Evolutionary conservation across 495 filamentous ascomycete species (phyloP), one percentile per base, ranked within the genome.

Genomic region (Bacidia gigantensis): DNA sequence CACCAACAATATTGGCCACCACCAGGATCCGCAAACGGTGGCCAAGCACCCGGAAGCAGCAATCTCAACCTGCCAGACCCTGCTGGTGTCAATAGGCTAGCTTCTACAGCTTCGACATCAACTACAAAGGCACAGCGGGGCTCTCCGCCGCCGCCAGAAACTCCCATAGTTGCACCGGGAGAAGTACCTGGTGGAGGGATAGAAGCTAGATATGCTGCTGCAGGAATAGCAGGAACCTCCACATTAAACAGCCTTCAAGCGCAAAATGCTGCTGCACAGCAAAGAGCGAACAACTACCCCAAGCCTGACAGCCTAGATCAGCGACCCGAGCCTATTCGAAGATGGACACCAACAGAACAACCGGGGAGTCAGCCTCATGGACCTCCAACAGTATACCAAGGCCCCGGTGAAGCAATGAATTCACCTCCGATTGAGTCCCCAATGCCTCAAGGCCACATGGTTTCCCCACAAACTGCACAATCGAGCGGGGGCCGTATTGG

Each of bases 331-430:
- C 69, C 70, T 10, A 72, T 76, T 38, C 76, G 90, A 49, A 89
- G 89, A 44, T 98, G 92, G 92, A 98, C 93, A 17, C 92, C 92
- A 0, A 97, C 92, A 24, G 92, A 98, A 63, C 74, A 82, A 50
- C 89, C 92, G 2, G 92, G 86, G 3, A 83, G 80, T 51, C 80
- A 88, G 52, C 89, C 88, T 1, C 88, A 94, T 72, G 92, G 90
- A 0, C 89, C 92, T 26, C 89, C 92, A 3, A 88, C 87, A 0
- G 83, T 93, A 2, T 98, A 95, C 59, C 92, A 97, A 65, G 92
- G 92, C 22, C 72, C 75, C 12, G 82, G 71, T 39, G 71, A 81
- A 56, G 72, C 55, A 3, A 49, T 48, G 25, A 46, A 44, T 35
- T 51, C 54, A 42, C 54, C 60, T 35, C 52, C 60, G 11, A 21